Evolutionary conservation across 2,329 filamentous ascomycete genomes (phyloP).

Genomic region (Didymellaceae sp.): DNA sequence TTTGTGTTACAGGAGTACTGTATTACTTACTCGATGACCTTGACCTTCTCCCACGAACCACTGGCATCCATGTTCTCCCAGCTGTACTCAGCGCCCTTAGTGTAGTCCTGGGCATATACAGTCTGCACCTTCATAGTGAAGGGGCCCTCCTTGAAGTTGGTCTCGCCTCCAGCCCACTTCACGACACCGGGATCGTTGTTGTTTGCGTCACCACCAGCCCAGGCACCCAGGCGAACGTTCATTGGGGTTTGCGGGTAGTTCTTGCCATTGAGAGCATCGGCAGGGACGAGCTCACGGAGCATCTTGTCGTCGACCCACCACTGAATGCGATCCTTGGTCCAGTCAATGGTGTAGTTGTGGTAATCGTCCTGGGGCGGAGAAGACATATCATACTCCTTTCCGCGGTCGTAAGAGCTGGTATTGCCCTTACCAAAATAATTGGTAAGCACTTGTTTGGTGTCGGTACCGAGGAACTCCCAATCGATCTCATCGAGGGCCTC

Average conservation of each 20-base stretch:
- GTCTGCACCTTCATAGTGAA: constrained; percentile 78
- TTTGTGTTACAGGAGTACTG: neutral
- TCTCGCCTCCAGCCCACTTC: constrained; percentile 70
- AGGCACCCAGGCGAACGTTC: constrained; percentile 73
- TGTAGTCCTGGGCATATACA: constrained; percentile 62
- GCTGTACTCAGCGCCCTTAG: constrained; percentile 66
- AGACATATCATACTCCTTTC: constrained; percentile 40
- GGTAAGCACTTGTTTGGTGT: constrained; percentile 52
- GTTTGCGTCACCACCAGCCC: constrained; percentile 64
- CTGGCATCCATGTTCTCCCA: constrained; percentile 62
- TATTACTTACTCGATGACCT: constrained; percentile 50
- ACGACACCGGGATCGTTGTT: constrained; percentile 44
- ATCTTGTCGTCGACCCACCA: constrained; percentile 70
- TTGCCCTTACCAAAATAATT: constrained; percentile 65
- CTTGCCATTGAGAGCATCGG: constrained; percentile 63
- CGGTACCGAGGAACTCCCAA: constrained; percentile 55
- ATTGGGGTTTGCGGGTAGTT: constrained; percentile 77
- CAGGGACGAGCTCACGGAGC: constrained; percentile 67
- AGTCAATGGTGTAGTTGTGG: constrained; percentile 63
- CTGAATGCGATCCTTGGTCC: constrained; percentile 67
- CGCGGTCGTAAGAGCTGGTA: constrained; percentile 59
- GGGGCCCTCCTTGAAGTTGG: constrained; percentile 69
- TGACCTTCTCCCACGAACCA: constrained; percentile 65
- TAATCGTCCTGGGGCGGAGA: constrained; percentile 40
- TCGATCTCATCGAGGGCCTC: constrained; percentile 63